Conservation (phyloP, 148 eudicot genomes). For the Nepenthes gracilis region DNA sequence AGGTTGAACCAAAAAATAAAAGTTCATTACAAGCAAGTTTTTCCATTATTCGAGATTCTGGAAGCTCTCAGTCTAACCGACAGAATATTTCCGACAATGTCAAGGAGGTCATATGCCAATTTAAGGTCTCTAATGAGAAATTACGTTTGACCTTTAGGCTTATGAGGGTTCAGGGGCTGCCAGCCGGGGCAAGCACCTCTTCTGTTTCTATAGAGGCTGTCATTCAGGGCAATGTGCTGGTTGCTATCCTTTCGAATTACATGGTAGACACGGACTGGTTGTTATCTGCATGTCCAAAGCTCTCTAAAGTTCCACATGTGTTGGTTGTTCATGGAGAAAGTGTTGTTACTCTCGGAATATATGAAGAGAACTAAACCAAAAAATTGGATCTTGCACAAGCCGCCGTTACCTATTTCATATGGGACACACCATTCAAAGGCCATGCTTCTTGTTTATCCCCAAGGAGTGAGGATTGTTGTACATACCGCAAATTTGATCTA, state of each 20-base stretch:
- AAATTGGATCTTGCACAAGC: conserved; percentile 88
- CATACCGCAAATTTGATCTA: conserved; percentile 93
- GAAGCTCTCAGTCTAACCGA: conserved; percentile 4
- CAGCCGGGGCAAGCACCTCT: conserved; percentile 72
- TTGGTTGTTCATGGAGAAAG: conserved; percentile 90
- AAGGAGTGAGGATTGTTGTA: conserved; percentile 81
- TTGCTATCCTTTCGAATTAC: conserved; percentile 86
- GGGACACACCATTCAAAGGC: conserved; percentile 99
- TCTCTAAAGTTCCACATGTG: conserved; percentile 76
- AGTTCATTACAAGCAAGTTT: background rate
- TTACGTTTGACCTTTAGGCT: conserved; percentile 64
- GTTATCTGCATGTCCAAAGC: conserved; percentile 73
- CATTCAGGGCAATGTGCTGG: conserved; percentile 72
- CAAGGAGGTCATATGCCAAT: conserved; percentile 47
- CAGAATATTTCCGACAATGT: conserved; percentile 5
- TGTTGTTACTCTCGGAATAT: conserved; percentile 62
- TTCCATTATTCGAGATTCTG: background rate
- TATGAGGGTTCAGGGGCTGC: conserved; percentile 66
- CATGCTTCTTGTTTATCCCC: conserved; percentile 86
- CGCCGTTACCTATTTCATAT: conserved; percentile 85
- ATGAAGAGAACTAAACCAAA: conserved; percentile 76
- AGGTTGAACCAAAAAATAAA: conserved; percentile 17
- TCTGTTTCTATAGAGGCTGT: conserved; percentile 73
- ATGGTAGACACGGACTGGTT: conserved; percentile 98
- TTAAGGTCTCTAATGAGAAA: conserved; percentile 36